Base-by-base conservation (phyloP, 345 rosid genomes). In the Zanthoxylum bungeanum region DNA sequence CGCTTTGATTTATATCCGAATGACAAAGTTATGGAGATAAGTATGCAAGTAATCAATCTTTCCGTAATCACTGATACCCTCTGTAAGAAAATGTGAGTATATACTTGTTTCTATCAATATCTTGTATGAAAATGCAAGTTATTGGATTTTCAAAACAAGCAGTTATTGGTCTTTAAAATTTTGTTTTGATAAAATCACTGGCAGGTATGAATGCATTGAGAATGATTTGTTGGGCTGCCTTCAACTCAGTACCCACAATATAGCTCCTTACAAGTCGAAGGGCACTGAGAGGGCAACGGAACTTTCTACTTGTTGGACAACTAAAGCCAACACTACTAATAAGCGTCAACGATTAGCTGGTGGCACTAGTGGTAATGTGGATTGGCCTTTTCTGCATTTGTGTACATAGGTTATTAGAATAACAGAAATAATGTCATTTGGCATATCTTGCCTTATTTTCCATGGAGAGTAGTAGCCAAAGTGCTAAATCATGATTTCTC, bases 181-280 rank as follows among this genome's bases (percentile, higher is more conserved):
- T 30, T 6, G 25, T 49, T 36, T 10, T 51, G n/a, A 30, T 40
- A 28, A 62, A 60, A 65, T 8, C 36, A 34, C 72, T 46, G 76
- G 79, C 89, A 89, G 97, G 95, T 93, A 90, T n/a, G 91, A 90
- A 60, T 94, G 94, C 87, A 91, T 94, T 72, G 97, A 94, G 74
- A 92, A 84, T 59, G 98, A 94, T 39, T 79, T 94, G 55, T 77
- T 94, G 84, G 92, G 97, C 31, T 78, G 86, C 70, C 82, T 87
- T 59, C 77, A 77, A 78, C 58, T 70, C 34, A 87, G 87, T 60
- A 78, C 70, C 53, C 98, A 93, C 71, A 84, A 60, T 66, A 91
- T 91, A 77, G 88, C 97, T 64, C 85, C 95, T 46, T 94, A 94
- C 78, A 88, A 76, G 69, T 89, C 97, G 19, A 80, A 81, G 78